Base-by-base conservation (phyloP, 148 eudicot species). In the Heliosperma pusillum region DNA sequence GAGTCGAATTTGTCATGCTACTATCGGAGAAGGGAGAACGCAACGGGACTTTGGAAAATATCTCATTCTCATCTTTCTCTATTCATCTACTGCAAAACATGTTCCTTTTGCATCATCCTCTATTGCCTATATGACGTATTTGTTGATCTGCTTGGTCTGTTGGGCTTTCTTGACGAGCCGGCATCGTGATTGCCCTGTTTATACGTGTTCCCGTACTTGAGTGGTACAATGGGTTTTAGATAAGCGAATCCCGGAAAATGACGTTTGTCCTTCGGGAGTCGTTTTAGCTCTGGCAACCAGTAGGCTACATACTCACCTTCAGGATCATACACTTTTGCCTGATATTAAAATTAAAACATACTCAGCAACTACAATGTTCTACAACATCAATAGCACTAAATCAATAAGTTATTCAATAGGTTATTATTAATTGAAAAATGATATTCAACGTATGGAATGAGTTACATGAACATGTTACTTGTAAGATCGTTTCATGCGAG, bases 261-360 rank as follows among this genome's bases (percentile, higher is more conserved):
- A 29, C 98, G 88, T 67, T 88, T 88, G 61, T 85, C 92, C 78
- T 83, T 91, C 0, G 98, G 90, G 50, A 93, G 85, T 62, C 82
- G 78, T 55, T 42, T 79, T 61, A 93, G 79, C 86, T 89, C 91
- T 0, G 94, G 93, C 71, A 93, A 82, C 98, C 98, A 93, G 71
- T 82, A 93, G 7, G 97, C 88, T 59, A 93, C 98, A 72, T 85
- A 93, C 36, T 82, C 85, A 20, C 98, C 98, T 60, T 93, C 93
- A 60, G 92, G 87, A 74, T 93, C 98, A 78, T 91, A 93, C 13
- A 81, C 88, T 74, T 87, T 89, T 40, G 94, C 98, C 98, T 93
- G 85, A 24, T 72, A 66, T 66, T 66, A 66, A 45, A 36, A 16
- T 4, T n/a, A n/a, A n/a, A n/a, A n/a, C n/a, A n/a, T n/a, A n/a